Conservation (phyloP, 192 early-diverging fungal genomes). For the Umbelopsis vinacea region DNA sequence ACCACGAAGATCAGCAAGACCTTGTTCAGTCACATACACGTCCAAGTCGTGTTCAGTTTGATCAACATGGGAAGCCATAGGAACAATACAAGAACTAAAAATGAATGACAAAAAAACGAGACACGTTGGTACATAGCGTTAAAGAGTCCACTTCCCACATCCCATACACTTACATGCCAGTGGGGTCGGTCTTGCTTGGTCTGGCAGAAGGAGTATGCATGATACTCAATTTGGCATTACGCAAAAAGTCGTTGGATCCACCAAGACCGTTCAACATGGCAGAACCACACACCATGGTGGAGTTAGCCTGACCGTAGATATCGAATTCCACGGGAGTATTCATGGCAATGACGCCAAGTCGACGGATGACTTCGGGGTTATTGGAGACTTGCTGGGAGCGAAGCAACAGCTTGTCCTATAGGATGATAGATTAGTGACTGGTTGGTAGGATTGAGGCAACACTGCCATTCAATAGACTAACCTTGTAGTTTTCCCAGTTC, state of each 20-base stretch:
- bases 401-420: constrained; percentile 38
- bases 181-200: constrained; percentile 43
- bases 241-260: constrained; percentile 45
- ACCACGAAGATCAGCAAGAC: constrained; percentile 48
- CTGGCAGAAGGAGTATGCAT: constrained; percentile 49
- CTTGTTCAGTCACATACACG: constrained; percentile 48
- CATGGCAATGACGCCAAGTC: constrained; percentile 50
- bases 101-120: background rate
- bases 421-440: background rate
- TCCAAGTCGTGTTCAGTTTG: constrained; percentile 51
- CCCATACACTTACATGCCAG: constrained; percentile 27
- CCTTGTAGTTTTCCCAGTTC: constrained; percentile 46
- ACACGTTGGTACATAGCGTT: too few species aligned
- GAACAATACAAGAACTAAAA: constrained; percentile 41
- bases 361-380: constrained; percentile 48
- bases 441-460: background rate
- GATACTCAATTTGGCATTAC: constrained; percentile 46
- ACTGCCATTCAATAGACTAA: background rate
- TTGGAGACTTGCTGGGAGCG: constrained; percentile 49
- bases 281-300: constrained; percentile 44
- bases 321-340: constrained; percentile 53
- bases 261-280: constrained; percentile 51
- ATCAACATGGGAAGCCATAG: constrained; percentile 46
- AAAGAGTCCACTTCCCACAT: too few species aligned
- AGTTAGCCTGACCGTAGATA: constrained; percentile 50